These are phyloP conservation scores for Trichoderma gamsii DNA, from an alignment of 495 filamentous ascomycete species.

Conservation along the genomic window DNA sequence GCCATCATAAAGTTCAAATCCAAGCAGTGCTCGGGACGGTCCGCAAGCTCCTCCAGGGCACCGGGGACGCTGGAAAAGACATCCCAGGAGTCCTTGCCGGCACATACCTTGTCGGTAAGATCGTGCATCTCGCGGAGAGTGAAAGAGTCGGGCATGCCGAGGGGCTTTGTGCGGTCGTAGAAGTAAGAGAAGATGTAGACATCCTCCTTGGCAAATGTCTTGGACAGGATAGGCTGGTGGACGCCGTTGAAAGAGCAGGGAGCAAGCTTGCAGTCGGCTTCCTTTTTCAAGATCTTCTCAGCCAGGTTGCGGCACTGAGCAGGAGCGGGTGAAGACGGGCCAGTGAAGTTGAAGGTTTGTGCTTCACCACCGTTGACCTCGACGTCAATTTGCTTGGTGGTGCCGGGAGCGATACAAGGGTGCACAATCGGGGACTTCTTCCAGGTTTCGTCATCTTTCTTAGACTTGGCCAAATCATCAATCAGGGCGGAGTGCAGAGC, in stretches of 20 bases:
- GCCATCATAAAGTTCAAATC: constrained; percentile 94
- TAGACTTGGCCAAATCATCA: constrained; percentile 50
- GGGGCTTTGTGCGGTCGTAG: constrained; percentile 81
- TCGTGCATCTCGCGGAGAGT: constrained; percentile 81
- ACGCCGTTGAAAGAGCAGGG: constrained; percentile 98
- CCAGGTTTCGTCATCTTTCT: constrained; percentile 39
- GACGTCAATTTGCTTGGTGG: constrained; percentile 61
- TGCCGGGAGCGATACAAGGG: constrained; percentile 82
- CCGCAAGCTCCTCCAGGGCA: constrained; percentile 67
- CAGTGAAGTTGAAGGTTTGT: constrained; percentile 76
- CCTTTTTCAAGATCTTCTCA: constrained; percentile 86
- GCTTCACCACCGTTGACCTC: constrained; percentile 55
- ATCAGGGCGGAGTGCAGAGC: constrained; percentile 70
- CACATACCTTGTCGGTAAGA: constrained; percentile 76
- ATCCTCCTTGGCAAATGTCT: constrained; percentile 89
- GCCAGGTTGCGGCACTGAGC: constrained; percentile 84
- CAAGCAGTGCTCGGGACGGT: constrained; percentile 82
- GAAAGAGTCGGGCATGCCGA: constrained; percentile 95
- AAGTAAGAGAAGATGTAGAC: constrained; percentile 97
- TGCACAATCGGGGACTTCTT: constrained; percentile 67
- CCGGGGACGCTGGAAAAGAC: constrained; percentile 66
- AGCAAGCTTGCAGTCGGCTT: constrained; percentile 68
- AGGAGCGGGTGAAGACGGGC: constrained; percentile 66
- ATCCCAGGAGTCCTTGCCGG: constrained; percentile 69
- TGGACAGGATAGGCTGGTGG: constrained; percentile 84